phyloP scores from a whole-genome alignment of 768 basidiomycete species.

The Neoboletus subvelutipes region DNA sequence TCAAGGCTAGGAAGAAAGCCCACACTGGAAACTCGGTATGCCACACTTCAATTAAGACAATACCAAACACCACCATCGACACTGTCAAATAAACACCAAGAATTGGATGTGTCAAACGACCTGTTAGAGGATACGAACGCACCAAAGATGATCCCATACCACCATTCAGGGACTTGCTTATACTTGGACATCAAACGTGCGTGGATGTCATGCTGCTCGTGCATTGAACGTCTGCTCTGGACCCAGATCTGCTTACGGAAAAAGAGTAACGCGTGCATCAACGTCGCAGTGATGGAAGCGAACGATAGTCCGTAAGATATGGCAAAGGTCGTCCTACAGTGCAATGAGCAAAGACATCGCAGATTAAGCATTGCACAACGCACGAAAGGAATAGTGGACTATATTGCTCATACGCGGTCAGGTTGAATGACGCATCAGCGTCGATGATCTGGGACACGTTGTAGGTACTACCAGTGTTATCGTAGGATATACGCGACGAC shows the following conservation, averaged over 20 bases:
- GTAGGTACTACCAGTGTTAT: constrained; percentile 58
- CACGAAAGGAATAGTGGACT: constrained; percentile 60
- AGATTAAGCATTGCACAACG: neutral
- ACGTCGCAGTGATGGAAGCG: constrained; percentile 72
- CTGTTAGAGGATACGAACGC: neutral
- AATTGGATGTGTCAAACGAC: neutral
- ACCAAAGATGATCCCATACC: constrained; percentile 43
- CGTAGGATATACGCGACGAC: constrained; percentile 62
- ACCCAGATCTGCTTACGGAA: constrained; percentile 78
- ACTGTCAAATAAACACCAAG: constrained; percentile 20
- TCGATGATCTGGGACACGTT: constrained; percentile 59
- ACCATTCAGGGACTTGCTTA: constrained; percentile 60
- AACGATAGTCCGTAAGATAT: constrained; percentile 82
- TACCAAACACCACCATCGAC: constrained; percentile 56
- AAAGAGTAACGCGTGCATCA: constrained; percentile 71
- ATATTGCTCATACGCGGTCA: constrained; percentile 53
- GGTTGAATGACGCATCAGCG: constrained; percentile 53
- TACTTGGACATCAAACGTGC: constrained; percentile 58
- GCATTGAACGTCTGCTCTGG: constrained; percentile 66
- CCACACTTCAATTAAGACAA: constrained; percentile 61
- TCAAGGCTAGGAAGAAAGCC: constrained; percentile 40
- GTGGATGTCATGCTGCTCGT: constrained; percentile 78
- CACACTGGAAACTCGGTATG: constrained; percentile 47
- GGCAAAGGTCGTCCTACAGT: constrained; percentile 58
- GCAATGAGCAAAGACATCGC: constrained; percentile 1